phyloP scores from a whole-genome alignment of 1,284 basidiomycete genomes.

The Stereum hirsutum region DNA sequence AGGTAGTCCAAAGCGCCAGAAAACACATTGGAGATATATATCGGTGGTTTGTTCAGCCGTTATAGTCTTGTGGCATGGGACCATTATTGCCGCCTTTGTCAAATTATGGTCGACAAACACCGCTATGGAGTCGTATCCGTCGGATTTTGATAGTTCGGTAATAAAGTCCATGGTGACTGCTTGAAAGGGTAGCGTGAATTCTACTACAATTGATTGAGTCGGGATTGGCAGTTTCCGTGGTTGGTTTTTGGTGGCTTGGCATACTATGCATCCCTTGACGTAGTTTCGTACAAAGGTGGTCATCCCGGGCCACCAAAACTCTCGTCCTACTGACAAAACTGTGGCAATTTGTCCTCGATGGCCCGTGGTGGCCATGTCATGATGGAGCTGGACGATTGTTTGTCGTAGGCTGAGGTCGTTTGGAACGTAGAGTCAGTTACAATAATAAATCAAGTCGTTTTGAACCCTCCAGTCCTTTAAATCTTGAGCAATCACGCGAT shows the following conservation, averaged over 20 bases:
- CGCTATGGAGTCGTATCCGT: neutral
- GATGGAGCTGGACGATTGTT: neutral
- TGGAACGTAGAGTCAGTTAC: too few relatives aligned
- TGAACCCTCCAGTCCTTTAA: neutral
- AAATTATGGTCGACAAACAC: too few relatives aligned
- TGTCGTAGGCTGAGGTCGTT: too few relatives aligned
- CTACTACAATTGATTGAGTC: neutral
- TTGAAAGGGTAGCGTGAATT: neutral
- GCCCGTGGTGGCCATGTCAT: neutral
- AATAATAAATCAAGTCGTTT: neutral
- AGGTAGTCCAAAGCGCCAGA: neutral
- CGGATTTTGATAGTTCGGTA: neutral
- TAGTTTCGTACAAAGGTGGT: neutral
- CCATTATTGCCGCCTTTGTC: neutral
- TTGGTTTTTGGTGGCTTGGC: neutral
- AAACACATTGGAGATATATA: neutral
- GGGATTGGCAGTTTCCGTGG: neutral
- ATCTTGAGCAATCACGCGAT: neutral
- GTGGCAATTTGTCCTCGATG: neutral
- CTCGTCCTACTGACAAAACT: neutral
- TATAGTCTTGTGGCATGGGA: neutral
- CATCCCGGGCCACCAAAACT: neutral
- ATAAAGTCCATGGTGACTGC: neutral
- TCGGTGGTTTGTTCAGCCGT: neutral
- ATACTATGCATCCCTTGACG: neutral